Evolutionary conservation across 768 basidiomycete genomes (phyloP), one percentile per base, ranked within the genome.

Genomic region (Tylopilus vinaceipallidus): DNA sequence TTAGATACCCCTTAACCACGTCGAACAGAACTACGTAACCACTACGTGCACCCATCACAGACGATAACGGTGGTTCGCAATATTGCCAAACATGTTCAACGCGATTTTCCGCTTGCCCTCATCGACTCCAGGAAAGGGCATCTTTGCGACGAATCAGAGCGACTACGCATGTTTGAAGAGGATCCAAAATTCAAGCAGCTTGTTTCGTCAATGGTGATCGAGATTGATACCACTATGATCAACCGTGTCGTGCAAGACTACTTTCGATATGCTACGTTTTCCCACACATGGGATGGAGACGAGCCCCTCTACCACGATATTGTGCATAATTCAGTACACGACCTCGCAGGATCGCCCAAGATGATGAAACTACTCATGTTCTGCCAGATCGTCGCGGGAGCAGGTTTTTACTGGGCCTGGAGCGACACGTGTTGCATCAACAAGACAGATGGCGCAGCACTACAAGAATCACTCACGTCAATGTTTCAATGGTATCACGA

Each of bases 231-330:
- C 2, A 2, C 26, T 22, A 50, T 29, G 19, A 56, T 58, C 20
- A 14, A 53, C 1, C 26, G 35, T 1, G 32, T 46, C 7, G 50
- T 56, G 1, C 34, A 12, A 8, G 17, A 45, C 7, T 53, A 53
- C 27, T 57, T 42, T n/a, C 52, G 36, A 12, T 53, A 50, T 17
- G 52, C 43, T 24, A 57, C 34, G 6, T 34, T 58, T 24, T 50
- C 56, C 6, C 57, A 57, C 35, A 44, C 12, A n/a, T 57, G 54
- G 56, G 54, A 53, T 23, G 36, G 26, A 0, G n/a, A 45, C 4
- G 54, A 45, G 41, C 55, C 54, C 3, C 47, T 52, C 8, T 57
- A 43, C n/a, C 17, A 47, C 2, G 41, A 43, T 6, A 44, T 56
- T 24, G 6, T 39, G 6, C 17, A 26, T 0, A 16, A 24, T 7